These are phyloP conservation scores for Capsicum chinense DNA, from an alignment of 257 asterid species.

Conservation along the genomic window DNA sequence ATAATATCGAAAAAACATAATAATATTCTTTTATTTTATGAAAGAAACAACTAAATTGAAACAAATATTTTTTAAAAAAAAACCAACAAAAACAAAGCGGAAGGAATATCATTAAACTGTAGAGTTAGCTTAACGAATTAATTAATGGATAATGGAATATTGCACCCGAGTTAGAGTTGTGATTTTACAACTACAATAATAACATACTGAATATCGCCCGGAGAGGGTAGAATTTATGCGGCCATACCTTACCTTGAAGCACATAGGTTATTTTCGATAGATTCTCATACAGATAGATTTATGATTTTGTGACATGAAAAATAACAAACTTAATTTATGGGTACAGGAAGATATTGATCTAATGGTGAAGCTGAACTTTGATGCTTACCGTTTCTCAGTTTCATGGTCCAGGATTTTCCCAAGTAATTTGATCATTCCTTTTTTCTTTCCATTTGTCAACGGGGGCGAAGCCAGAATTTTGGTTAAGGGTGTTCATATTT, in stretches of 20 bases:
- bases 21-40: no score
- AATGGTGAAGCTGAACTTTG: slow-evolving; percentile 55
- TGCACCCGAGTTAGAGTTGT: neutral
- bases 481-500: no score
- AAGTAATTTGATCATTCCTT: slow-evolving; percentile 39
- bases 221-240: accelerated
- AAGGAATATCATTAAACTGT: neutral
- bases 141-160: neutral
- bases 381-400: slow-evolving; percentile 65
- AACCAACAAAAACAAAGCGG: no score
- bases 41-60: no score
- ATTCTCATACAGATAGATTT: neutral
- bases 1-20: no score
- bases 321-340: neutral
- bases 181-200: neutral
- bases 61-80: no score
- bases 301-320: neutral
- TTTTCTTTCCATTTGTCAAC: neutral
- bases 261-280: neutral
- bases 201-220: neutral
- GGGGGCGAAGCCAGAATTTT: no score
- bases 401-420: slow-evolving; percentile 82
- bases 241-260: neutral
- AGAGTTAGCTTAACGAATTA: neutral
- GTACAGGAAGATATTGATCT: slow-evolving; percentile 66